Evolutionary conservation across 202 grass and related monocot species (phyloP).

Genomic region (Musa balbisiana): DNA sequence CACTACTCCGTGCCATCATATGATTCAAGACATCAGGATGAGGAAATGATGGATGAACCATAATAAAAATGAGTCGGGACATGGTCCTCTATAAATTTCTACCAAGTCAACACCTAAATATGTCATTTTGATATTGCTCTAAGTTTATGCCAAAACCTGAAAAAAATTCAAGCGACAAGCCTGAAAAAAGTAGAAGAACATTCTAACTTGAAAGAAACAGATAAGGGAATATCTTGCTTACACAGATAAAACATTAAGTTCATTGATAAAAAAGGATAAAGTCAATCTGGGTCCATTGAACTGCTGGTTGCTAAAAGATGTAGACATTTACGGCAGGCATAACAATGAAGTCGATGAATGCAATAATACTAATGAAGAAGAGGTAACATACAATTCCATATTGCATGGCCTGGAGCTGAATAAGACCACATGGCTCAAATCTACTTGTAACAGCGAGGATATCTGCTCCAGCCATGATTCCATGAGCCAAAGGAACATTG

Average conservation of each 20-base stretch:
- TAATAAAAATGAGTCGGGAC: too few relatives aligned
- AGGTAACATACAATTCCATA: conserved; percentile 51
- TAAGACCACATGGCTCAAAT: conserved; percentile 81
- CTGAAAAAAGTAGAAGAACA: neutral
- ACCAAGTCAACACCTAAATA: too few relatives aligned
- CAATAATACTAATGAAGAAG: neutral
- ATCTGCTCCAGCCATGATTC: conserved; percentile 73
- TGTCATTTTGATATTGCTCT: too few relatives aligned
- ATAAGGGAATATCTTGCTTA: too few relatives aligned
- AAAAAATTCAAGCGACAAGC: too few relatives aligned
- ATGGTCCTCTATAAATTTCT: too few relatives aligned
- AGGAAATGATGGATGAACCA: neutral
- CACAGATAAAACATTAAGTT: too few relatives aligned
- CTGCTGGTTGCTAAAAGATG: too few relatives aligned
- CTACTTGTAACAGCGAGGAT: conserved; percentile 64
- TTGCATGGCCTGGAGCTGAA: conserved; percentile 88
- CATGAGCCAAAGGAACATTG: conserved; percentile 58
- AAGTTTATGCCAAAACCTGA: too few relatives aligned
- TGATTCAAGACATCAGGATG: neutral
- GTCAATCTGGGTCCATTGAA: neutral
- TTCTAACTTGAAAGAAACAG: too few relatives aligned
- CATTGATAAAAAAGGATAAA: neutral
- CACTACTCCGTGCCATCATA: neutral
- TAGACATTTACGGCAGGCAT: too few relatives aligned
- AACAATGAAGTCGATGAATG: neutral